Evolutionary conservation across 2,329 filamentous ascomycete species (phyloP), one percentile per base, ranked within the genome.

Genomic region (Colletotrichum sansevieriae): DNA sequence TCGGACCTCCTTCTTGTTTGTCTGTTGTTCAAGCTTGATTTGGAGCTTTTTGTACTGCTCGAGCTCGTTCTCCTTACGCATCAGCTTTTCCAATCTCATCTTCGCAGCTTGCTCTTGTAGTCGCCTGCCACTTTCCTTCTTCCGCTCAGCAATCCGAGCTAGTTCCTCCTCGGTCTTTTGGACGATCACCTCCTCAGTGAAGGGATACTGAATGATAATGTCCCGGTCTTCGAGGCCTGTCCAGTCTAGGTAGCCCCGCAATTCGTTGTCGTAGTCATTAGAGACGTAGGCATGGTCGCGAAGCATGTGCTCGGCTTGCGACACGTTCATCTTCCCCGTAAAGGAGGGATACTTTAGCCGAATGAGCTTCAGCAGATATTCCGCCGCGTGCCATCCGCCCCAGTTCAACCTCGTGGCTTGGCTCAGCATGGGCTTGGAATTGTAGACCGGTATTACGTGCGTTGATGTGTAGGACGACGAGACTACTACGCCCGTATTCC

Each of bases 141-240:
- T 94, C 77, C 95, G 92, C 83, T 99, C 96, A 11, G 95, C 94
- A 71, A 97, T 93, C 46, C 90, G 87, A 2, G 93, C 94, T 15
- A 99, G 86, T 78, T 99, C 96, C 78, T 98, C 96, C 76, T 97
- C 93, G 2, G 92, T 96, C 83, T 99, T 99, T 77, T 97, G 93
- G 0, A 95, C 81, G 2, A 98, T 84, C 3, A 98, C 85, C 72
- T 97, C 95, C 79, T 99, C 96, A 0, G 93, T 97, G 76, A 89
- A 99, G 0, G 96, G 96, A 73, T 97, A 97, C 77, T 99, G 96
- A 4, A 99, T 89, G 51, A 98, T 90, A 72, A 91, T 87, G 75
- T 98, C 93, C 46, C 96, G 87, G 72, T 97, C 94, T 75, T 98
- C 95, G 0, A 99, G 83, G 0, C 94, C 95, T 0, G 91, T 93